Conservation (phyloP, 2,329 filamentous ascomycete species). For the Pyrenophora graminea region DNA sequence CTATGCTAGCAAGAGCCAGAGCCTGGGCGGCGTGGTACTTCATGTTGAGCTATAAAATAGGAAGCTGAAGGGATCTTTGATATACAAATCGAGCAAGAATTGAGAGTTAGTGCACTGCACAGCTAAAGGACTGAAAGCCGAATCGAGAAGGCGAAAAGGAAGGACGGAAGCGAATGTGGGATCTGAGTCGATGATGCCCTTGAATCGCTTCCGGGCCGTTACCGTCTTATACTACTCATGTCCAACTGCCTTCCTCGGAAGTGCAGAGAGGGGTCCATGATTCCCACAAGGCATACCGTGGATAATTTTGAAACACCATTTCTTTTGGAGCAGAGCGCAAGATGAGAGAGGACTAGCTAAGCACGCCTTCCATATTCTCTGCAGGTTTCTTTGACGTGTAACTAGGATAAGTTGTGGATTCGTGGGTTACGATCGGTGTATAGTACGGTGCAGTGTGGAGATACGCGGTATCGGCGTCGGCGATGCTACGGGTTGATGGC, state of each 20-base stretch:
- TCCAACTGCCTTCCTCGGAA: neutral
- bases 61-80: neutral
- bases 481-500: too few species aligned
- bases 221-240: neutral
- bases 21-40: conserved; percentile 27
- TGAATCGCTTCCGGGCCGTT: neutral
- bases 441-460: too few species aligned
- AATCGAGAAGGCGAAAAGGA: neutral
- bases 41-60: conserved; percentile 21
- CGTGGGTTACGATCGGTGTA: too few species aligned
- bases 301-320: conserved; percentile 1
- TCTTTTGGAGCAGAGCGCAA: neutral
- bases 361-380: neutral
- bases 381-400: neutral
- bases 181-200: conserved; percentile 11
- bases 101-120: conserved; percentile 24
- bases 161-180: conserved; percentile 10
- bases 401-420: too few species aligned
- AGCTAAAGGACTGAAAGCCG: conserved; percentile 1
- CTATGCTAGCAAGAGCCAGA: conserved; percentile 26
- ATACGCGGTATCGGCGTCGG: too few species aligned
- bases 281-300: neutral
- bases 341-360: neutral
- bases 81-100: neutral
- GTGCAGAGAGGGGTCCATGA: neutral